These are phyloP conservation scores for Globisporangium irregulare DNA, from an alignment of 352 stramenopile genomes.

Conservation along the genomic window DNA sequence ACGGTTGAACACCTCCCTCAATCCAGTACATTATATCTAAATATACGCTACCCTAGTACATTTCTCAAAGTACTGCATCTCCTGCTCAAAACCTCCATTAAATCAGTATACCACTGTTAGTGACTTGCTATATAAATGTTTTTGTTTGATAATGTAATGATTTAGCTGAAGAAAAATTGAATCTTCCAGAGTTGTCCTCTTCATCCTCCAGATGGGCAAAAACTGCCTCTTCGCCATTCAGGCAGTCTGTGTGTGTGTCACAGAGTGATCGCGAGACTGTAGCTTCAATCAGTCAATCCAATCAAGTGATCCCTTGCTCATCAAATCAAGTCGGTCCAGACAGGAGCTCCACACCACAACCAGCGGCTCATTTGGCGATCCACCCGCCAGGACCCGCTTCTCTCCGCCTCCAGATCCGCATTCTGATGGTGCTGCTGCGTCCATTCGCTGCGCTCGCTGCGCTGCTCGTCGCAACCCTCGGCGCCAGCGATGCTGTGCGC, in stretches of 20 bases:
- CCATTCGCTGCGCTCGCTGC: not conserved
- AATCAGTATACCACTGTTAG: not conserved
- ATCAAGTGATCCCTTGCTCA: not conserved
- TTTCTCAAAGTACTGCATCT: not conserved
- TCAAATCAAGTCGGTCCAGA: not conserved
- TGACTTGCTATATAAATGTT: not conserved
- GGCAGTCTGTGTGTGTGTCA: not conserved
- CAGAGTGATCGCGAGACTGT: not conserved
- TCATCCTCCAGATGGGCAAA: not conserved
- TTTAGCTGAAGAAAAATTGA: not conserved
- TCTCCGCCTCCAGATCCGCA: not conserved
- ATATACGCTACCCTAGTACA: not conserved
- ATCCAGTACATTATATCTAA: not conserved
- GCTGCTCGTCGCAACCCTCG: not conserved
- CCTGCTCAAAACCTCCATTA: not conserved
- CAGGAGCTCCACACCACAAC: not conserved
- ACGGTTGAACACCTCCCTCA: not conserved
- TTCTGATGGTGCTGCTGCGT: not conserved
- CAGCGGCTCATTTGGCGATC: not conserved
- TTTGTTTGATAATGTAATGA: not conserved
- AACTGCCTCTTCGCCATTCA: not conserved
- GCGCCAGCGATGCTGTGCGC: conserved; percentile 17
- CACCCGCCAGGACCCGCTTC: not conserved
- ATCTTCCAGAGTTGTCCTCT: not conserved
- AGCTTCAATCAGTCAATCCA: not conserved